Percentiles rank a stretch among this genome's conserved stretches.
Evolutionary conservation across 163 green algal species (phyloP).

Genomic region (Trebouxia gelatinosa): DNA sequence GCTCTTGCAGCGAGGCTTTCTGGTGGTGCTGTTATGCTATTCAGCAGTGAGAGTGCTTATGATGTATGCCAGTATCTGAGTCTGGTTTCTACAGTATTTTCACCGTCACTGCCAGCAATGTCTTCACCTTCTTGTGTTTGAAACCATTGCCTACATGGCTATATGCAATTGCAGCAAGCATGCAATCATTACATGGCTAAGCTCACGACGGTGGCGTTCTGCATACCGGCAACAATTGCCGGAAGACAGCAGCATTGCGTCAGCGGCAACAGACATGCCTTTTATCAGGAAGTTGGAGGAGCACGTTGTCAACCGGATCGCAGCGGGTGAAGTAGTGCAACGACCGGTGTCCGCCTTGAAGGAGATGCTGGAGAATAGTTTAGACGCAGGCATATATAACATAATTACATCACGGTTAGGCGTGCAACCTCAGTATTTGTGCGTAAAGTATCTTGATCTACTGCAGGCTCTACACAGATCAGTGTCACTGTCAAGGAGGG

Average conservation of each 20-base stretch:
- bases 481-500: slow-evolving; percentile 88
- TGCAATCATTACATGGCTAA: not conserved
- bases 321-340: slow-evolving; percentile 95
- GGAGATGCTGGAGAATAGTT: slow-evolving; percentile 96
- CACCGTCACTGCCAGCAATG: too few species aligned
- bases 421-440: too few species aligned
- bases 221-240: not conserved
- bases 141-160: too few species aligned
- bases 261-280: not conserved
- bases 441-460: not conserved
- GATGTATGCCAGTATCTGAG: not conserved
- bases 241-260: not conserved
- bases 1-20: not conserved
- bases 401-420: not conserved
- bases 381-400: slow-evolving; percentile 77
- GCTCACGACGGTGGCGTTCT: not conserved
- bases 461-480: slow-evolving; percentile 73
- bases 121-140: too few species aligned
- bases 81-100: not conserved
- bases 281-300: slow-evolving; percentile 43
- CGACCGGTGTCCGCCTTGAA: slow-evolving; percentile 89
- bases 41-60: not conserved
- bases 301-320: slow-evolving; percentile 85
- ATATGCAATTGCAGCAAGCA: not conserved
- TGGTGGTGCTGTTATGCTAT: not conserved